Percentiles rank a stretch among this genome's conserved stretches.
Conservation (phyloP, 1,284 basidiomycete genomes). For the Agaricales sp. region DNA sequence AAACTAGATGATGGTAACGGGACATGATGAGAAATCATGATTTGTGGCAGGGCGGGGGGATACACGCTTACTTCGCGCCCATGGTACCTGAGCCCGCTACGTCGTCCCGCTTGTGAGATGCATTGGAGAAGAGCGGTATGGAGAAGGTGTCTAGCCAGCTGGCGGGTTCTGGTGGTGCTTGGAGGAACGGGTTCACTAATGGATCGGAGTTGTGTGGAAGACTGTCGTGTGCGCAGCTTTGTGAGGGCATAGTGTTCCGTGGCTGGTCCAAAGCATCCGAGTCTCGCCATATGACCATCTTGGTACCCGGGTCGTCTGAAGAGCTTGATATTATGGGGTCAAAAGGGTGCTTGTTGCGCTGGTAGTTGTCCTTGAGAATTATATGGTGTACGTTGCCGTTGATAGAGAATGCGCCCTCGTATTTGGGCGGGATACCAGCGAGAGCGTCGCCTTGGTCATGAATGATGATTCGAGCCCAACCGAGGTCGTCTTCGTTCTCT, state of each 20-base stretch:
- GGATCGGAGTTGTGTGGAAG: conserved; percentile 60
- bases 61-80: conserved; percentile 39
- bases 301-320: conserved; percentile 32
- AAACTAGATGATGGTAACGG: conserved; percentile 36
- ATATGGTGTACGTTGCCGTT: conserved; percentile 67
- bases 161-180: background rate
- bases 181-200: conserved; percentile 41
- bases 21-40: conserved; percentile 8
- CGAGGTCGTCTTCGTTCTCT: conserved; percentile 36
- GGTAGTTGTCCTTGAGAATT: conserved; percentile 63
- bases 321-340: conserved; percentile 41
- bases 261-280: conserved; percentile 40
- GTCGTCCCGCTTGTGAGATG: conserved; percentile 32
- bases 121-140: too few species aligned
- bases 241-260: conserved; percentile 12
- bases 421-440: conserved; percentile 39
- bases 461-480: conserved; percentile 65
- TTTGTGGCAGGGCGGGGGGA: background rate
- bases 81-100: conserved; percentile 44
- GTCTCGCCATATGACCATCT: conserved; percentile 65
- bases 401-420: conserved; percentile 70
- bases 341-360: conserved; percentile 43
- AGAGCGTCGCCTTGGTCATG: conserved; percentile 50
- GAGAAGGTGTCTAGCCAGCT: background rate
- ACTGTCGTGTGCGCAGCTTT: conserved; percentile 60